Percentiles rank a stretch among this genome's conserved stretches.
Conservation (phyloP, 371 early-diverging fungal species). For the Lichtheimia hyalospora region DNA sequence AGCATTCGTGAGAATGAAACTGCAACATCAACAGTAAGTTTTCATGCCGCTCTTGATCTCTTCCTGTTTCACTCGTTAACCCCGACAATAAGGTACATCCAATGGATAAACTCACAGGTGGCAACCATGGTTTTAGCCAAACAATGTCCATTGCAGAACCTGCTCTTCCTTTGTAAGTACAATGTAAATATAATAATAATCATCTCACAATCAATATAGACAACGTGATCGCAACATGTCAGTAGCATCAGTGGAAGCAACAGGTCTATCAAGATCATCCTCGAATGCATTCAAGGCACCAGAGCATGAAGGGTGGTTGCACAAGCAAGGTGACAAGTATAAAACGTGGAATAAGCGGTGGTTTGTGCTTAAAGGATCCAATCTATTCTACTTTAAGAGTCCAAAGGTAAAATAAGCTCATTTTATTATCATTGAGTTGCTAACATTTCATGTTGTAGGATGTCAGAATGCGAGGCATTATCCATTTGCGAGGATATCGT, state of each 20-base stretch:
- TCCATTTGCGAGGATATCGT: slow-evolving; percentile 48
- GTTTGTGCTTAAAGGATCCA: slow-evolving; percentile 66
- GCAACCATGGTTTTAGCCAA: not conserved
- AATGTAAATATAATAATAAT: no score
- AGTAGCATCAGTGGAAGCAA: slow-evolving; percentile 28
- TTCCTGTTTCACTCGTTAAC: not conserved
- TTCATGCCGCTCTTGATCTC: no score
- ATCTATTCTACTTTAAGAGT: slow-evolving; percentile 65
- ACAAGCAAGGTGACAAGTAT: slow-evolving; percentile 66
- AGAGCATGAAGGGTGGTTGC: slow-evolving; percentile 67
- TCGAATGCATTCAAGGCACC: slow-evolving; percentile 38
- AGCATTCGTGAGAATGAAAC: slow-evolving; percentile 5
- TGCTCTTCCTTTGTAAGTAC: not conserved
- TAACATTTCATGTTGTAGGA: slow-evolving; percentile 24
- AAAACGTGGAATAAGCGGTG: slow-evolving; percentile 71
- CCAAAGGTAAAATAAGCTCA: slow-evolving; percentile 40
- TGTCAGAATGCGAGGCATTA: slow-evolving; percentile 47
- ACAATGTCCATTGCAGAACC: slow-evolving; percentile 3
- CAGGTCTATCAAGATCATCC: slow-evolving; percentile 11
- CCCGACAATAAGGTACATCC: slow-evolving; percentile 1
- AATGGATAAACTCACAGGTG: not conserved
- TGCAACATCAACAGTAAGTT: no score
- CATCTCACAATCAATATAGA: not conserved
- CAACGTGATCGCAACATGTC: slow-evolving; percentile 15
- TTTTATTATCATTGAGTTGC: not conserved